These are phyloP conservation scores for Tilletia horrida DNA, from an alignment of 1,284 basidiomycete species.

Conservation along the genomic window DNA sequence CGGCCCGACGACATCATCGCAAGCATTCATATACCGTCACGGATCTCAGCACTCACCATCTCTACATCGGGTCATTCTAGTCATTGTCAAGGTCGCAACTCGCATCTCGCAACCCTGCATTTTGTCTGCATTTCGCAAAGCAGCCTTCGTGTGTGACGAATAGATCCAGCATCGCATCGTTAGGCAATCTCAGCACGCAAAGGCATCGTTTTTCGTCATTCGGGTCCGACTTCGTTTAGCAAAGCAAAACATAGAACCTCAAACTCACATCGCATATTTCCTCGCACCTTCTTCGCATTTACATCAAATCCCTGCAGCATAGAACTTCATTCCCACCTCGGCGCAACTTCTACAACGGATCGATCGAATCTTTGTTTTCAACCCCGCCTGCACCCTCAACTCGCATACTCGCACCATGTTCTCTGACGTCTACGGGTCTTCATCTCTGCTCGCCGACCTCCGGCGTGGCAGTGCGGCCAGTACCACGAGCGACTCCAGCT, in stretches of 20 bases:
- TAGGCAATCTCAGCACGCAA: background rate
- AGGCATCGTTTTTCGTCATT: background rate
- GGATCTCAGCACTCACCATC: too few species aligned
- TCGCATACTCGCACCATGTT: constrained; percentile 3
- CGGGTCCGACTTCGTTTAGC: background rate
- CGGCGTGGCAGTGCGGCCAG: background rate
- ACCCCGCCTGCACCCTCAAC: background rate
- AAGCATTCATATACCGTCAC: background rate
- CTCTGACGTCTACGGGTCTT: constrained; percentile 9
- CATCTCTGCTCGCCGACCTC: constrained; percentile 1
- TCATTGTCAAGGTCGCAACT: background rate
- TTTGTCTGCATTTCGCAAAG: too few species aligned
- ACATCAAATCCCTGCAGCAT: too few species aligned
- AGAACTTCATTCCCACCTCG: too few species aligned
- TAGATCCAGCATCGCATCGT: constrained; percentile 11
- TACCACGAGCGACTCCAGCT: constrained; percentile 1
- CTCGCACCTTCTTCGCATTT: too few species aligned
- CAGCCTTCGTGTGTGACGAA: background rate
- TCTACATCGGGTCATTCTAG: too few species aligned
- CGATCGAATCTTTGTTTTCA: background rate
- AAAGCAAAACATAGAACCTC: background rate
- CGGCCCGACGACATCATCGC: background rate
- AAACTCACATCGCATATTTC: too few species aligned
- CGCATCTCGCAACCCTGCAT: background rate
- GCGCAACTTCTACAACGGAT: too few species aligned